Percentiles rank a stretch among this genome's conserved stretches.
These are phyloP conservation scores for Mortierella sp. DNA, from an alignment of 371 early-diverging fungal genomes.

Conservation along the genomic window DNA sequence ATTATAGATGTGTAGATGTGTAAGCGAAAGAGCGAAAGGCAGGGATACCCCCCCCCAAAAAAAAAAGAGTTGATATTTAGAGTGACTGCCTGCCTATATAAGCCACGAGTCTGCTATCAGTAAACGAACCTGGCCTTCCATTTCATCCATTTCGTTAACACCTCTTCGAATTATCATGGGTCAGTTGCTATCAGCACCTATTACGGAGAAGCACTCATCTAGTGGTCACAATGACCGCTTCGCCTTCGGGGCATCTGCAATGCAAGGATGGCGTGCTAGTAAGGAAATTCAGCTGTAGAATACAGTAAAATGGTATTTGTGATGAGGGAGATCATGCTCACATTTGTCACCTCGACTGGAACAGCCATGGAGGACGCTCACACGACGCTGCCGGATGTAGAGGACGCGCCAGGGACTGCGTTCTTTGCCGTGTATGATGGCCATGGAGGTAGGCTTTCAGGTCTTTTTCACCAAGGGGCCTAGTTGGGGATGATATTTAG, in stretches of 20 bases:
- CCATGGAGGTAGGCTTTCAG: slow-evolving; percentile 83
- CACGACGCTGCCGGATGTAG: slow-evolving; percentile 82
- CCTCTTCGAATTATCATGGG: slow-evolving; percentile 75
- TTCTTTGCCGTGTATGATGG: slow-evolving; percentile 99
- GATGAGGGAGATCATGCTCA: too few relatives aligned
- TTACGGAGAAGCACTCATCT: slow-evolving; percentile 88
- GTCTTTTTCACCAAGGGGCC: neutral
- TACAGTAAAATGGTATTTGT: too few relatives aligned
- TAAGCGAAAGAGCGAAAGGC: slow-evolving; percentile 14
- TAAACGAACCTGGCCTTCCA: too few relatives aligned
- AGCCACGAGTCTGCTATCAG: too few relatives aligned
- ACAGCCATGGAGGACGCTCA: slow-evolving; percentile 81
- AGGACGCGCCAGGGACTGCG: slow-evolving; percentile 60
- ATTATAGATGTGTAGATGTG: slow-evolving; percentile 5
- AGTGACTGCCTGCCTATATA: neutral
- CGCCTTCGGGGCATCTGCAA: slow-evolving; percentile 87
- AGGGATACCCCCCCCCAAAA: too few relatives aligned
- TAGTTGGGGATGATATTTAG: neutral
- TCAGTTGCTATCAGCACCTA: slow-evolving; percentile 94
- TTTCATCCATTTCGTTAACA: too few relatives aligned
- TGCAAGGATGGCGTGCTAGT: slow-evolving; percentile 99
- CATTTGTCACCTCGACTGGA: too few relatives aligned
- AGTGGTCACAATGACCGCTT: slow-evolving; percentile 79
- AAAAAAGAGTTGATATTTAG: neutral
- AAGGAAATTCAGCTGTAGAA: slow-evolving; percentile 24